phyloP scores from a whole-genome alignment of 352 stramenopile species.

The Peronospora farinosa region DNA sequence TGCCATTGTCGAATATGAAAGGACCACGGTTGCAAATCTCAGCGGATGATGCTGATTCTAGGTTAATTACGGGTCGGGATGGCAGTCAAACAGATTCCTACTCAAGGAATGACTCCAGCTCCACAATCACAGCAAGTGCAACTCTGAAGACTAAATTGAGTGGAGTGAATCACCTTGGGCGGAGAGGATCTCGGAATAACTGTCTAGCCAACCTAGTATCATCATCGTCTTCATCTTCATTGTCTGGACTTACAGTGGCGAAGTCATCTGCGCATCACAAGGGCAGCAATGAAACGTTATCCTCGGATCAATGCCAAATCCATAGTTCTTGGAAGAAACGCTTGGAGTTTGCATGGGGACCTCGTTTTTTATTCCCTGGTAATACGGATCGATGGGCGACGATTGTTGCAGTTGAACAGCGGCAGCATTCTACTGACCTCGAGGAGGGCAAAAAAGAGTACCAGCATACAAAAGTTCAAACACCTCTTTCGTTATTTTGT shows the following conservation, averaged over 20 bases:
- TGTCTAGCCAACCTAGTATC: slow-evolving; percentile 12
- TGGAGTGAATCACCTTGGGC: slow-evolving; percentile 11
- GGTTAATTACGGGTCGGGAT: neutral
- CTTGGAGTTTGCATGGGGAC: slow-evolving; percentile 50
- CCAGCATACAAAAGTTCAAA: slow-evolving; percentile 21
- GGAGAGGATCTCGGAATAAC: slow-evolving; percentile 14
- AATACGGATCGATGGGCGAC: slow-evolving; percentile 26
- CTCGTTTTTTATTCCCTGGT: slow-evolving; percentile 43
- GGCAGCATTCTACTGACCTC: slow-evolving; percentile 22
- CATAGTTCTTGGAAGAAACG: slow-evolving; percentile 52
- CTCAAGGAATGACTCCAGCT: slow-evolving; percentile 2
- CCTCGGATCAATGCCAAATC: slow-evolving; percentile 23
- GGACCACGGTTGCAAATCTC: slow-evolving; percentile 20
- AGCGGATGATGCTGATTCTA: slow-evolving; percentile 12
- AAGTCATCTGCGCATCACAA: slow-evolving; percentile 8
- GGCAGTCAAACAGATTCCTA: slow-evolving; percentile 1
- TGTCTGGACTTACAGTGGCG: slow-evolving; percentile 14
- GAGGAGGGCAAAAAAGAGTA: slow-evolving; percentile 18
- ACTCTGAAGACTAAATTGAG: slow-evolving; percentile 6
- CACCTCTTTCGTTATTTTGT: slow-evolving; percentile 42
- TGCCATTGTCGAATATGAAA: slow-evolving; percentile 44
- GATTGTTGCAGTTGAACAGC: slow-evolving; percentile 6
- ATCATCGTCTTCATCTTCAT: slow-evolving; percentile 19
- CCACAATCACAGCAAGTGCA: neutral
- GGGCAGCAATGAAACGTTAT: slow-evolving; percentile 20